Conservation (phyloP, 2,329 filamentous ascomycete species). For the Colletotrichum sp. region DNA sequence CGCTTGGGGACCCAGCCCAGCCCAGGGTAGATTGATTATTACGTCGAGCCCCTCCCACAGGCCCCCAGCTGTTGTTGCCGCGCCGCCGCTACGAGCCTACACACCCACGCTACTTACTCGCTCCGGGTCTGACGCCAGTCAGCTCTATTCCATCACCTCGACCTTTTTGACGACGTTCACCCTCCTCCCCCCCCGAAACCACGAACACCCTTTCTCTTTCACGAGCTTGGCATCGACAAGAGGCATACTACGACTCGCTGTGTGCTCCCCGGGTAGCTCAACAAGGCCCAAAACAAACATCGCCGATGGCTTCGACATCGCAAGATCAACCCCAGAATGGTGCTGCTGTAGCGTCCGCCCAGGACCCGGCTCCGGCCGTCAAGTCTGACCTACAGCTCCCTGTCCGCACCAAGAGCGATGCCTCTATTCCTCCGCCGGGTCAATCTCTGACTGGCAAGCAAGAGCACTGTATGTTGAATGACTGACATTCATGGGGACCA, state of each 20-base stretch:
- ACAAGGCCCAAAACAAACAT: neutral
- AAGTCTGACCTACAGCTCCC: constrained; percentile 19
- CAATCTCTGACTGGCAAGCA: constrained; percentile 86
- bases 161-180: neutral
- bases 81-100: neutral
- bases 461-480: constrained; percentile 80
- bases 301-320: constrained; percentile 20
- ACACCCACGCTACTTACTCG: neutral
- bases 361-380: neutral
- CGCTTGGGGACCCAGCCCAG: constrained; percentile 2
- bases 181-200: neutral
- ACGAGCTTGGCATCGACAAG: constrained; percentile 3
- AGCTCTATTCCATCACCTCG: constrained; percentile 2
- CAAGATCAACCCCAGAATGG: constrained; percentile 20
- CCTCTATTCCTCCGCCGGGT: constrained; percentile 40
- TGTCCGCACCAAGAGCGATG: constrained; percentile 29
- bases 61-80: neutral
- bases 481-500: neutral
- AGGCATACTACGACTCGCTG: neutral
- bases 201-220: neutral
- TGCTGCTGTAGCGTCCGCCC: constrained; percentile 12
- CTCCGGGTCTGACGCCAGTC: constrained; percentile 15
- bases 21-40: constrained; percentile 18
- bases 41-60: constrained; percentile 4
- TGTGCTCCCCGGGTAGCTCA: neutral